Percentiles rank a stretch among this genome's conserved stretches.
Conservation (phyloP, 192 early-diverging fungal species). For the Podochytrium sp. region DNA sequence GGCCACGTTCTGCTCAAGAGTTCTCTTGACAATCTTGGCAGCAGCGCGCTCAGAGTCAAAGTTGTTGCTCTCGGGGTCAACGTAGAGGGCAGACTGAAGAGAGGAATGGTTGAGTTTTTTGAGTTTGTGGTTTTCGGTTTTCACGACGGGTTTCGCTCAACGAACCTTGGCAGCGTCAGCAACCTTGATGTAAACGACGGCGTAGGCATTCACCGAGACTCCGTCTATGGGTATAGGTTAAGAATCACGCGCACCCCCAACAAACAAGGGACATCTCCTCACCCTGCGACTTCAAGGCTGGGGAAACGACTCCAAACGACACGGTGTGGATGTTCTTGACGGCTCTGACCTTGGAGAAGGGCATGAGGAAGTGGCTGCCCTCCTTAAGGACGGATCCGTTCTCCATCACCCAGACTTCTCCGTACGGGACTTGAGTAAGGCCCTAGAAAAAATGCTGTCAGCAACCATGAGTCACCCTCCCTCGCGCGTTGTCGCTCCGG, state of each 20-base stretch:
- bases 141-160: background rate
- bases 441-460: slow-evolving; percentile 34
- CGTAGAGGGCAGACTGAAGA: slow-evolving; percentile 50
- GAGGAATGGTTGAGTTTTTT: background rate
- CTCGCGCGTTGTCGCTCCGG: too few relatives aligned
- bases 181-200: slow-evolving; percentile 52
- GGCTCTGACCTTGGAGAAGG: slow-evolving; percentile 49
- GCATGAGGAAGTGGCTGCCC: slow-evolving; percentile 49
- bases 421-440: slow-evolving; percentile 47
- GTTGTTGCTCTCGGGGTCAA: slow-evolving; percentile 55
- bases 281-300: slow-evolving; percentile 44
- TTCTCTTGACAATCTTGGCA: slow-evolving; percentile 48
- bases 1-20: slow-evolving; percentile 46
- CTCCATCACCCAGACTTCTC: slow-evolving; percentile 55
- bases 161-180: slow-evolving; percentile 47
- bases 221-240: slow-evolving; percentile 35
- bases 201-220: slow-evolving; percentile 53
- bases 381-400: slow-evolving; percentile 41
- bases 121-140: slow-evolving; percentile 1
- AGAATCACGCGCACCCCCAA: background rate
- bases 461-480: slow-evolving; percentile 8
- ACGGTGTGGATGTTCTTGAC: slow-evolving; percentile 50
- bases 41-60: slow-evolving; percentile 57
- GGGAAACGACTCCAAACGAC: slow-evolving; percentile 49
- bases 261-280: background rate